Base-by-base conservation (phyloP, 345 rosid species). In the Mercurialis annua region DNA sequence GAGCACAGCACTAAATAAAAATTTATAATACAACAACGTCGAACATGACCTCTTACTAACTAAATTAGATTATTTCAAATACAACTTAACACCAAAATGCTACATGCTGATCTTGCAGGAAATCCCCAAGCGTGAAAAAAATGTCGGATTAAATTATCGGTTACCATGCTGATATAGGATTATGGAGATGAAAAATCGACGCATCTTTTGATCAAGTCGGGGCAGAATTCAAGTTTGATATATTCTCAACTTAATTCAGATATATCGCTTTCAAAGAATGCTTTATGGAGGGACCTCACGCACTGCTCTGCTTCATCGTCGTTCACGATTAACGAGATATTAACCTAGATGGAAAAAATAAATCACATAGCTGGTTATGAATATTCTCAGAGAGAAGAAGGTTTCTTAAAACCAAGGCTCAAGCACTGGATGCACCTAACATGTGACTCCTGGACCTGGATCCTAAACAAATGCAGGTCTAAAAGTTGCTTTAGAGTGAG, bases 291-390 rank as follows among this genome's bases (percentile, higher is more conserved):
- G 69, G 95, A 86, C 73, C 84, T 81, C 27, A 94, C 97, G 66
- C 92, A 91, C 63, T 84, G 83, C 73, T 91, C 97, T 15, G 98
- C 87, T 82, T 94, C 96, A 4, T 81, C 70, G 40, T 89, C 93
- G 47, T 91, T 80, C 72, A 94, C 98, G 5, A 91, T 87, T 81
- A 94, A 73, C 16, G 98, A 94, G 66, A 91, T 91, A 66, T 94
- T 94, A 58, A 94, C 99, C 98, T 91, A 74, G 57, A 17, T 10
- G 16, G 34, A n/a, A 51, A 44, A 42, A 9, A 8, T 30, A 62
- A 30, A 56, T 30, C 21, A 43, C 10, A 12, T 17, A 9, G 60
- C 42, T 16, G 34, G 51, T 31, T 31, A 23, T 2, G 16, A 17
- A 38, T 6, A 10, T n/a, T 31, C 26, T 30, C 18, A 27, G 6